Conservation (phyloP, 164 flowering plant species). For the Stephania cephalantha region DNA sequence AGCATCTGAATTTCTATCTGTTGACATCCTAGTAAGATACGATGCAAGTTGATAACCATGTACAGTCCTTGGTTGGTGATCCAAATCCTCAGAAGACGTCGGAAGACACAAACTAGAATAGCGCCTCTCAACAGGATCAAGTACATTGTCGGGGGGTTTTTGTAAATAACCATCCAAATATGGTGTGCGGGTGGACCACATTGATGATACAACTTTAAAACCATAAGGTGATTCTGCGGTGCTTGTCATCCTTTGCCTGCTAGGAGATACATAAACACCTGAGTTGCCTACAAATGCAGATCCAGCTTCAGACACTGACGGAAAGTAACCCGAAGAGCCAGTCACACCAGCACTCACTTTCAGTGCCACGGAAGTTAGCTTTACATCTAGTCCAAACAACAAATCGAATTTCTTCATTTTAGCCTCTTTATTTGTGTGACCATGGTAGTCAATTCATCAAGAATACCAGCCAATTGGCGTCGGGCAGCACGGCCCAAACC, state of each 20-base stretch:
- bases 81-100: constrained; percentile 50
- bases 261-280: constrained; percentile 14
- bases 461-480: constrained; percentile 67
- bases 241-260: constrained; percentile 37
- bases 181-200: constrained; percentile 43
- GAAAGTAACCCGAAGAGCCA: constrained; percentile 33
- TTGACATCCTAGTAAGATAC: constrained; percentile 40
- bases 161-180: constrained; percentile 49
- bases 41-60: constrained; percentile 83
- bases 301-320: constrained; percentile 40
- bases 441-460: constrained; percentile 95
- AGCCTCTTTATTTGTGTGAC: constrained; percentile 65
- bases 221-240: constrained; percentile 48
- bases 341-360: constrained; percentile 38
- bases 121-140: constrained; percentile 58
- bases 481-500: constrained; percentile 96
- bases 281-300: constrained; percentile 30
- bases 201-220: constrained; percentile 38
- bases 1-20: constrained; percentile 37
- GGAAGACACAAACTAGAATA: constrained; percentile 73
- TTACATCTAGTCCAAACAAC: constrained; percentile 46
- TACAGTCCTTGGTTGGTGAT: constrained; percentile 81
- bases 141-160: constrained; percentile 29
- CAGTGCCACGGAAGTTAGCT: constrained; percentile 23
- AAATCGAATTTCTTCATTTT: constrained; percentile 52